These are phyloP conservation scores for Monosporozyma servazzii DNA, from an alignment of 805 yeast genomes.

Conservation along the genomic window DNA sequence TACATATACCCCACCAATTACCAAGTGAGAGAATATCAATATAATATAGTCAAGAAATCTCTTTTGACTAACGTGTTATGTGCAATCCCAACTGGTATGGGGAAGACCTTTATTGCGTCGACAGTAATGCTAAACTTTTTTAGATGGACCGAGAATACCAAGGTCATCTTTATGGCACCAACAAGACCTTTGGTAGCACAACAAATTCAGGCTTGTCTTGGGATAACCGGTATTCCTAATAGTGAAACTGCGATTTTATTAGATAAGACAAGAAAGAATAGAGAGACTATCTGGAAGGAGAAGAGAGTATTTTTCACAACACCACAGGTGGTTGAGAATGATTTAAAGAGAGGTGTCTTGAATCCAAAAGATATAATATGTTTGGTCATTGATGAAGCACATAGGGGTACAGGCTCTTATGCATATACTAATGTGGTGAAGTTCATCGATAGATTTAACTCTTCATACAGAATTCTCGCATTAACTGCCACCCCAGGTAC, in stretches of 20 bases:
- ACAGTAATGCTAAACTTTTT: slow-evolving; percentile 85
- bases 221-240: slow-evolving; percentile 74
- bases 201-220: slow-evolving; percentile 86
- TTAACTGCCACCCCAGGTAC: slow-evolving; percentile 95
- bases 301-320: slow-evolving; percentile 86
- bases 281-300: slow-evolving; percentile 69
- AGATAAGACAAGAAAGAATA: slow-evolving; percentile 45
- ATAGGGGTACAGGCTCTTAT: slow-evolving; percentile 82
- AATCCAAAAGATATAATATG: slow-evolving; percentile 70
- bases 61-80: slow-evolving; percentile 68
- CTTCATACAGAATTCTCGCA: slow-evolving; percentile 68
- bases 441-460: slow-evolving; percentile 50
- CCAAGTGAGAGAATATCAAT: slow-evolving; percentile 82
- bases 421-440: slow-evolving; percentile 80
- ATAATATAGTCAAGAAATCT: slow-evolving; percentile 64
- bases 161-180: slow-evolving; percentile 92
- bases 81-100: slow-evolving; percentile 95
- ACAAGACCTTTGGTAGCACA: slow-evolving; percentile 94
- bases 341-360: slow-evolving; percentile 61
- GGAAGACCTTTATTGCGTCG: slow-evolving; percentile 93
- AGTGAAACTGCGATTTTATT: slow-evolving; percentile 70
- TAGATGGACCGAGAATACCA: slow-evolving; percentile 73
- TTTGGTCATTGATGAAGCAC: slow-evolving; percentile 91
- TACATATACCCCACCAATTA: slow-evolving; percentile 81
- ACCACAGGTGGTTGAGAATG: slow-evolving; percentile 94